Conservation (phyloP, 345 rosid genomes). For the Luvunga scandens region DNA sequence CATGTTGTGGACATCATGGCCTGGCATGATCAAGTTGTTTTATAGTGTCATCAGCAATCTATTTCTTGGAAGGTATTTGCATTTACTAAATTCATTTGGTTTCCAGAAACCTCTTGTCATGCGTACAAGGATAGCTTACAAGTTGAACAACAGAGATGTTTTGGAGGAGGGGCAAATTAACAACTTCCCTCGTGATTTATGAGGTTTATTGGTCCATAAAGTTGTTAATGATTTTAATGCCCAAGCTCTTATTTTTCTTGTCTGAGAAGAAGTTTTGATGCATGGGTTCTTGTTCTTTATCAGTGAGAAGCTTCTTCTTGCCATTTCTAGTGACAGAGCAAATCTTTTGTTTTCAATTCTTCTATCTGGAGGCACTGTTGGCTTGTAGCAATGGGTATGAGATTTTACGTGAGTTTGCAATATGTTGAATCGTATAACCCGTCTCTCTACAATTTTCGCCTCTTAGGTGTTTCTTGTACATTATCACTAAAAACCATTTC, state of each 20-base stretch:
- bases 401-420: slow-evolving; percentile 27
- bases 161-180: slow-evolving; percentile 93
- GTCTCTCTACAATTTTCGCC: slow-evolving; percentile 15
- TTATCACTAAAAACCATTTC: slow-evolving; percentile 28
- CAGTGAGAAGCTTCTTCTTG: slow-evolving; percentile 22
- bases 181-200: slow-evolving; percentile 81
- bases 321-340: slow-evolving; percentile 32
- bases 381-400: slow-evolving; percentile 24
- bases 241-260: slow-evolving; percentile 14
- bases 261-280: slow-evolving; percentile 18
- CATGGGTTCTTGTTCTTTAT: slow-evolving; percentile 7
- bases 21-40: not conserved
- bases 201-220: slow-evolving; percentile 30
- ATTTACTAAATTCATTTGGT: slow-evolving; percentile 15
- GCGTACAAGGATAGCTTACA: slow-evolving; percentile 91
- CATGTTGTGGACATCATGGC: not conserved
- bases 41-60: not conserved
- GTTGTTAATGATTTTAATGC: slow-evolving; percentile 11
- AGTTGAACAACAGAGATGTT: slow-evolving; percentile 65
- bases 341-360: slow-evolving; percentile 21
- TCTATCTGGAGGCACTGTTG: slow-evolving; percentile 20
- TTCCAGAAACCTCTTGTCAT: slow-evolving; percentile 90
- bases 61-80: not conserved
- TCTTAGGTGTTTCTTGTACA: slow-evolving; percentile 50
- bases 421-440: slow-evolving; percentile 18